phyloP scores from a whole-genome alignment of 2,329 filamentous ascomycete species.

The Fusarium sp. region DNA sequence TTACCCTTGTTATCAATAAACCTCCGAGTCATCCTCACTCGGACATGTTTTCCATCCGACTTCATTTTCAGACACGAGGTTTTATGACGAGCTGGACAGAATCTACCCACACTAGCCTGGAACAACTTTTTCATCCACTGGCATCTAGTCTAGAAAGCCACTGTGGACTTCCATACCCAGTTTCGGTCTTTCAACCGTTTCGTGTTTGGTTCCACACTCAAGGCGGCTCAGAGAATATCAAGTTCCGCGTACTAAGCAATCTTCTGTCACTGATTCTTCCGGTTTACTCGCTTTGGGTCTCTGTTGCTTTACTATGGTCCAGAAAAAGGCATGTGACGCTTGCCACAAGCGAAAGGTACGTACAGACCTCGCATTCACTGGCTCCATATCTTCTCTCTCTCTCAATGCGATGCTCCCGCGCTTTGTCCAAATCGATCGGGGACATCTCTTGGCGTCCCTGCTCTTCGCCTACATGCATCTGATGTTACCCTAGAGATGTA shows the following conservation, averaged over 20 bases:
- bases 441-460: slow-evolving; percentile 12
- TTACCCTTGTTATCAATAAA: neutral
- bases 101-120: neutral
- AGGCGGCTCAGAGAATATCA: neutral
- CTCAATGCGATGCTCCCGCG: neutral
- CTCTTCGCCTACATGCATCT: neutral
- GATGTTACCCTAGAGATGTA: neutral
- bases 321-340: slow-evolving; percentile 41
- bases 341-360: slow-evolving; percentile 44
- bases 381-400: neutral
- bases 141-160: neutral
- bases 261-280: neutral
- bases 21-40: slow-evolving; percentile 10
- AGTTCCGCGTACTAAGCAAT: neutral
- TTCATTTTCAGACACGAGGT: neutral
- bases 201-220: neutral
- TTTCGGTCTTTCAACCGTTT: neutral
- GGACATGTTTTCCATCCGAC: slow-evolving; percentile 15
- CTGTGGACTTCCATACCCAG: neutral
- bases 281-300: neutral
- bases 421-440: neutral
- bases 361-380: neutral
- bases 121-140: neutral
- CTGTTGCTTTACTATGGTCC: slow-evolving; percentile 8
- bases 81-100: neutral